A percentile compares a stretch with the other conserved stretches of the same genome.
These are phyloP conservation scores for Cytospora piceae DNA, from an alignment of 2,329 filamentous ascomycete genomes.

Conservation along the genomic window DNA sequence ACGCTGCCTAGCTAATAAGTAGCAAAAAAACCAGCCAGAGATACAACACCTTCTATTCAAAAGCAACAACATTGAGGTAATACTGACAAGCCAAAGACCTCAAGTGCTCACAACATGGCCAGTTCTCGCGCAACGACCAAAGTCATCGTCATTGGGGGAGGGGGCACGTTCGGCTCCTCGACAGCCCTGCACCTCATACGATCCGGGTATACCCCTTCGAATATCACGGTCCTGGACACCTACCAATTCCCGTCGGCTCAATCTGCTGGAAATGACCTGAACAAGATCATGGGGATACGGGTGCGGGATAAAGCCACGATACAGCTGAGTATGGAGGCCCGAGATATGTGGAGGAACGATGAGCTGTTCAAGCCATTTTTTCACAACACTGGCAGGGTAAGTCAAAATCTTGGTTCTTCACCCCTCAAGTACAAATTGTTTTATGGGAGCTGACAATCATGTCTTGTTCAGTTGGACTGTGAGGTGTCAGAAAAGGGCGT, in stretches of 20 bases:
- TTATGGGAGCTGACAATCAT: neutral
- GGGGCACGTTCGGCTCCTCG: constrained; percentile 50
- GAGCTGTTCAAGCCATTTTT: constrained; percentile 49
- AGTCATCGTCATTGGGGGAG: constrained; percentile 51
- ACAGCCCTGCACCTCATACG: constrained; percentile 51
- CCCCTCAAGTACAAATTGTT: constrained; percentile 17
- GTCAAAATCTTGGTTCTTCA: constrained; percentile 26
- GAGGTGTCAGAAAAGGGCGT: constrained; percentile 41
- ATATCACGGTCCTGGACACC: constrained; percentile 51
- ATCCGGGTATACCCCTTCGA: constrained; percentile 45
- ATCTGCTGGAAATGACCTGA: constrained; percentile 51
- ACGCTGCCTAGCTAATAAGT: neutral
- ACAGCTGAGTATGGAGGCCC: constrained; percentile 40
- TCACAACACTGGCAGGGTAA: constrained; percentile 48
- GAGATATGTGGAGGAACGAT: constrained; percentile 48
- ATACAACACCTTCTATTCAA: neutral
- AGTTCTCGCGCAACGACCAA: constrained; percentile 34
- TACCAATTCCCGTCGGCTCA: constrained; percentile 51
- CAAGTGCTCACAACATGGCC: constrained; percentile 34
- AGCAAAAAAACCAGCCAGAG: neutral
- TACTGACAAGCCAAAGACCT: neutral
- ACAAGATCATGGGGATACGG: constrained; percentile 51
- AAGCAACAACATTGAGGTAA: neutral
- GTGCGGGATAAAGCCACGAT: constrained; percentile 39
- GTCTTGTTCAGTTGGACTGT: constrained; percentile 37